These are phyloP conservation scores for Desmodesmus armatus DNA, from an alignment of 139 green algal genomes.

Conservation along the genomic window DNA sequence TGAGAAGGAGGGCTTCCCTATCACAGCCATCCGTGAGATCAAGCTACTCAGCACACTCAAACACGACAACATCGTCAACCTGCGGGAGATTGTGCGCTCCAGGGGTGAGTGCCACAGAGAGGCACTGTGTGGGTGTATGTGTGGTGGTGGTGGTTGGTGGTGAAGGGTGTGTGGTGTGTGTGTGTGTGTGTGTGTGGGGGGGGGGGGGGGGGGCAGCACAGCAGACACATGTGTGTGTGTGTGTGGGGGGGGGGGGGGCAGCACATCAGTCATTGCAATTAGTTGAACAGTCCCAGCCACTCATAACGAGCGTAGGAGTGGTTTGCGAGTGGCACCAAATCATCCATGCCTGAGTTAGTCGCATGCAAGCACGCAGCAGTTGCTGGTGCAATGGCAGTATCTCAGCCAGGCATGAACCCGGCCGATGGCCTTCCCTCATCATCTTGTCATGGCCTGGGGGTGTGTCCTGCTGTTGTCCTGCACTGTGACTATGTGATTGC, in stretches of 20 bases:
- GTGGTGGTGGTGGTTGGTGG: too few relatives aligned
- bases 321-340: neutral
- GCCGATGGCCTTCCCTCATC: too few relatives aligned
- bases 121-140: neutral
- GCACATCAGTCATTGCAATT: neutral
- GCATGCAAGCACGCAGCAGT: too few relatives aligned
- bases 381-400: too few relatives aligned
- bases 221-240: too few relatives aligned
- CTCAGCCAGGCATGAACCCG: too few relatives aligned
- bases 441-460: too few relatives aligned
- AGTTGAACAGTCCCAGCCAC: neutral
- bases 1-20: slow-evolving; percentile 99
- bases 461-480: neutral
- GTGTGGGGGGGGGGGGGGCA: too few relatives aligned
- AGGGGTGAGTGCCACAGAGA: slow-evolving; percentile 60
- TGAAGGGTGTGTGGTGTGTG: too few relatives aligned
- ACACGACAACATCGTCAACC: slow-evolving; percentile 94
- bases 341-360: too few relatives aligned
- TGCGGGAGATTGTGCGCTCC: slow-evolving; percentile 97
- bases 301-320: neutral
- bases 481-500: neutral
- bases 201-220: too few relatives aligned
- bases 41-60: slow-evolving; percentile 94
- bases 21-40: slow-evolving; percentile 99
- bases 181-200: too few relatives aligned